phyloP scores from a whole-genome alignment of 2,329 filamentous ascomycete genomes.

The Ophiosphaerella herpotricha region DNA sequence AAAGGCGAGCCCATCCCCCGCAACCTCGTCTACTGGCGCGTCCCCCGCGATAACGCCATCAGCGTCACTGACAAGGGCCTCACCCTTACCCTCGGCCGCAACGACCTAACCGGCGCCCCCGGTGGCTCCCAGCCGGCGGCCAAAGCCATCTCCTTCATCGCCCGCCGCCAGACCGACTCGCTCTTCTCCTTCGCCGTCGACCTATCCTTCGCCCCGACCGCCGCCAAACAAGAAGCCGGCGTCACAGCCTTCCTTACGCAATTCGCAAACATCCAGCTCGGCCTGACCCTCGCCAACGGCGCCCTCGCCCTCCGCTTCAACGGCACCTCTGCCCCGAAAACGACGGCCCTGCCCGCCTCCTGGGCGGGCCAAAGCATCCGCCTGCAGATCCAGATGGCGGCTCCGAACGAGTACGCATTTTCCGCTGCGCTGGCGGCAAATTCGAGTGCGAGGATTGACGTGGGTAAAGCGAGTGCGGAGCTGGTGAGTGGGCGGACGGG shows the following conservation, averaged over 20 bases:
- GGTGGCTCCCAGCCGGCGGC: slow-evolving; percentile 50
- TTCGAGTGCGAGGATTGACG: neutral
- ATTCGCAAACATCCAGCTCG: slow-evolving; percentile 57
- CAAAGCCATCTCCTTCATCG: slow-evolving; percentile 58
- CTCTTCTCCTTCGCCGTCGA: slow-evolving; percentile 58
- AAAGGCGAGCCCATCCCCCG: slow-evolving; percentile 51
- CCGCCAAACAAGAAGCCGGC: slow-evolving; percentile 55
- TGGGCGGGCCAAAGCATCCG: slow-evolving; percentile 3
- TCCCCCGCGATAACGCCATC: slow-evolving; percentile 47
- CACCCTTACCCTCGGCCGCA: slow-evolving; percentile 49
- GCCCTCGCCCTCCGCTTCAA: slow-evolving; percentile 50
- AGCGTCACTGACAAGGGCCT: slow-evolving; percentile 11
- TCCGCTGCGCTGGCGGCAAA: neutral
- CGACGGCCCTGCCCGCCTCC: neutral
- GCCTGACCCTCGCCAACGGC: slow-evolving; percentile 22
- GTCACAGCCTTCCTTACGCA: slow-evolving; percentile 59
- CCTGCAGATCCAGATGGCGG: slow-evolving; percentile 39
- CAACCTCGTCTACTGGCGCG: slow-evolving; percentile 62
- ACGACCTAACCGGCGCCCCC: slow-evolving; percentile 59
- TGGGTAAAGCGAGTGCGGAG: slow-evolving; percentile 15
- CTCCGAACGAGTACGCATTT: slow-evolving; percentile 2
- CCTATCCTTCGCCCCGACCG: slow-evolving; percentile 41
- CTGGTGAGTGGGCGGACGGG: slow-evolving; percentile 8
- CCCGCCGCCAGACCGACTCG: slow-evolving; percentile 57
- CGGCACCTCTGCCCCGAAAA: slow-evolving; percentile 33